phyloP scores from a whole-genome alignment of 139 green algal species.

The Coelastrella sp. region DNA sequence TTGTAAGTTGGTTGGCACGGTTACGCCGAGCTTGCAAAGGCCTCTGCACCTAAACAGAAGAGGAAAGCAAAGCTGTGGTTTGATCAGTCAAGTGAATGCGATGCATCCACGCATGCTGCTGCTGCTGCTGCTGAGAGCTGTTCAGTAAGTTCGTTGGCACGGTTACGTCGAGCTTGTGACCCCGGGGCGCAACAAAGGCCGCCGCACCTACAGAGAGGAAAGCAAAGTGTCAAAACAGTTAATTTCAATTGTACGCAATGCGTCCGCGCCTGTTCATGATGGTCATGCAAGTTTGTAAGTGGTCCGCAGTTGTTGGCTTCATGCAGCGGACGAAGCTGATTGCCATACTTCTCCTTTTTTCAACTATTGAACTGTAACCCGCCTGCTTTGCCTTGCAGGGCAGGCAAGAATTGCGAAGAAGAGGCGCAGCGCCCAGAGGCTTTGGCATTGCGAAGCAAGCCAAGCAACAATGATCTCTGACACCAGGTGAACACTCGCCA shows the following conservation, averaged over 20 bases:
- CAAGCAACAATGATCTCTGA: too few relatives aligned
- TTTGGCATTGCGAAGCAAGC: too few relatives aligned
- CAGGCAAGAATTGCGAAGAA: too few relatives aligned
- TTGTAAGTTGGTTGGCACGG: too few relatives aligned
- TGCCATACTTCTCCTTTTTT: too few relatives aligned
- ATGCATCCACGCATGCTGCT: conserved; percentile 45
- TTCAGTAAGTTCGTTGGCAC: conserved; percentile 13
- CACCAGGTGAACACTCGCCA: too few relatives aligned
- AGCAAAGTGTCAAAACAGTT: background rate
- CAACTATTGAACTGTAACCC: too few relatives aligned
- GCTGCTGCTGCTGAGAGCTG: conserved; percentile 45
- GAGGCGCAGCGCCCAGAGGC: too few relatives aligned
- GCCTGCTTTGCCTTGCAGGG: too few relatives aligned
- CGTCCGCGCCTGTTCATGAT: background rate
- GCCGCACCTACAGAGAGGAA: background rate
- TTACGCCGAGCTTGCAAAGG: background rate
- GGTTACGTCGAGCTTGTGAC: background rate
- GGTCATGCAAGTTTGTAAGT: too few relatives aligned
- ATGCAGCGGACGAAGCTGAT: conserved; percentile 41
- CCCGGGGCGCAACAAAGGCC: conserved; percentile 15
- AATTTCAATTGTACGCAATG: too few relatives aligned
- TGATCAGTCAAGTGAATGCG: background rate
- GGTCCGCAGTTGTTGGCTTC: background rate
- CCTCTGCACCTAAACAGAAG: background rate
- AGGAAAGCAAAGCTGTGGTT: too few relatives aligned